These are phyloP conservation scores for Coniella lustricola DNA, from an alignment of 2,329 filamentous ascomycete genomes.

Conservation along the genomic window DNA sequence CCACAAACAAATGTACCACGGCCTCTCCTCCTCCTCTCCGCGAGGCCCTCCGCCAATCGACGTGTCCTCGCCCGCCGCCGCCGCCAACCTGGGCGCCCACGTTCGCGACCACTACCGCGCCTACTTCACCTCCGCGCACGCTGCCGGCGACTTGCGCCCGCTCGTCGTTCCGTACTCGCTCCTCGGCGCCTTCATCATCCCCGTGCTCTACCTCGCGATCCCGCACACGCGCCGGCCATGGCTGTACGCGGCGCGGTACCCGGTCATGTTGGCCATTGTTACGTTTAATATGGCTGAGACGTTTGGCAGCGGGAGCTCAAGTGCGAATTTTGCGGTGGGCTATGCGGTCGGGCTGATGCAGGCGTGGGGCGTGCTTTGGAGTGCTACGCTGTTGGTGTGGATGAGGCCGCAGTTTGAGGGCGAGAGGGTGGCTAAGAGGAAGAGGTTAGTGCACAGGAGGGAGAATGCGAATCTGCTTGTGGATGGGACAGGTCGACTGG, in stretches of 20 bases:
- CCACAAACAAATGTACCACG: background rate
- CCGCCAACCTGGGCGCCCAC: slow-evolving; percentile 10
- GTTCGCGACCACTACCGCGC: slow-evolving; percentile 11
- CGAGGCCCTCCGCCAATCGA: slow-evolving; percentile 1
- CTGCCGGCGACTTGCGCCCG: slow-evolving; percentile 35
- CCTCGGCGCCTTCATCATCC: slow-evolving; percentile 40
- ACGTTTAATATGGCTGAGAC: slow-evolving; percentile 38
- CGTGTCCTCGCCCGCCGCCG: background rate
- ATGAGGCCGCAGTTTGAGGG: slow-evolving; percentile 50
- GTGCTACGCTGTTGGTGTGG: slow-evolving; percentile 44
- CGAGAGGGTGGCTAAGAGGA: slow-evolving; percentile 39
- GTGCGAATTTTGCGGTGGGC: slow-evolving; percentile 42
- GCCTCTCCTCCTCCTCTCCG: background rate
- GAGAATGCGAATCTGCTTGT: background rate
- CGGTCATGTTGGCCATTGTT: slow-evolving; percentile 37
- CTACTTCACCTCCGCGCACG: slow-evolving; percentile 23
- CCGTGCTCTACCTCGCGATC: slow-evolving; percentile 48
- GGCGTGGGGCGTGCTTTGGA: slow-evolving; percentile 44
- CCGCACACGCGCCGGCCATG: slow-evolving; percentile 44
- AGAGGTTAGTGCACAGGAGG: slow-evolving; percentile 14
- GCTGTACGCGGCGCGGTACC: slow-evolving; percentile 44
- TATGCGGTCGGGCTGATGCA: slow-evolving; percentile 45
- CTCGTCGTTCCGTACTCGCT: slow-evolving; percentile 47
- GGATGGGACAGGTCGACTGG: background rate
- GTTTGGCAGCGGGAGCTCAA: slow-evolving; percentile 31